Percentiles rank a stretch among this genome's conserved stretches.
These are phyloP conservation scores for Trichoderma endophyticum DNA, from an alignment of 2,329 filamentous ascomycete species.

Conservation along the genomic window DNA sequence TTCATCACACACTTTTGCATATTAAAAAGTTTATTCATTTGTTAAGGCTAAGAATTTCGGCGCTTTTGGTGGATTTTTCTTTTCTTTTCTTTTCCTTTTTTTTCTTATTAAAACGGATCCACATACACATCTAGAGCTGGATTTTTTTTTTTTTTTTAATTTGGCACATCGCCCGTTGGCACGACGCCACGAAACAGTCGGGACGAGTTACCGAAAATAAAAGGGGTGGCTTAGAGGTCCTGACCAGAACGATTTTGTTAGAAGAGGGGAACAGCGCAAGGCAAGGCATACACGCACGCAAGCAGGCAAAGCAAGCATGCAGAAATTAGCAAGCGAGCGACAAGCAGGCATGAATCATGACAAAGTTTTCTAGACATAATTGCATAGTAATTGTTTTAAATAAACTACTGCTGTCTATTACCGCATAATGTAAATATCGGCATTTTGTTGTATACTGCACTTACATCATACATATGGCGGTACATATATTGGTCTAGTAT, in stretches of 20 bases:
- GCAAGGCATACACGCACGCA: not conserved
- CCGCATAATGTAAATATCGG: not conserved
- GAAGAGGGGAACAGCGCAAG: not conserved
- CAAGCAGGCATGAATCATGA: constrained; percentile 11
- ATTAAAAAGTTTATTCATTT: not conserved
- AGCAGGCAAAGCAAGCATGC: not conserved
- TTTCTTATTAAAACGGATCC: not conserved
- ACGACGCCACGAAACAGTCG: not conserved
- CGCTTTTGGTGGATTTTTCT: not conserved
- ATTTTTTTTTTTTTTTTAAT: not conserved
- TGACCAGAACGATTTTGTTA: not conserved
- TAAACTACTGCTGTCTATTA: not conserved
- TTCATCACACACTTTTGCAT: not conserved
- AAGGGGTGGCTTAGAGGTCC: not conserved
- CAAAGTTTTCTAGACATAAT: not conserved
- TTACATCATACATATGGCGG: not conserved
- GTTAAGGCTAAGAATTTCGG: not conserved
- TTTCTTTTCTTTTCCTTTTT: not conserved
- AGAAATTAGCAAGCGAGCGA: not conserved
- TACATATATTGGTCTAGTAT: too few species aligned
- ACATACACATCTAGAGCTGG: constrained; percentile 1
- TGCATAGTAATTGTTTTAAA: not conserved
- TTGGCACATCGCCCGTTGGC: not conserved
- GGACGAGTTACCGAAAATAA: not conserved
- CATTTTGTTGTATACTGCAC: not conserved